A percentile compares a stretch with the other conserved stretches of the same genome.
These are phyloP conservation scores for Pseudopithomyces maydicus DNA, from an alignment of 2,329 filamentous ascomycete species.

Conservation along the genomic window DNA sequence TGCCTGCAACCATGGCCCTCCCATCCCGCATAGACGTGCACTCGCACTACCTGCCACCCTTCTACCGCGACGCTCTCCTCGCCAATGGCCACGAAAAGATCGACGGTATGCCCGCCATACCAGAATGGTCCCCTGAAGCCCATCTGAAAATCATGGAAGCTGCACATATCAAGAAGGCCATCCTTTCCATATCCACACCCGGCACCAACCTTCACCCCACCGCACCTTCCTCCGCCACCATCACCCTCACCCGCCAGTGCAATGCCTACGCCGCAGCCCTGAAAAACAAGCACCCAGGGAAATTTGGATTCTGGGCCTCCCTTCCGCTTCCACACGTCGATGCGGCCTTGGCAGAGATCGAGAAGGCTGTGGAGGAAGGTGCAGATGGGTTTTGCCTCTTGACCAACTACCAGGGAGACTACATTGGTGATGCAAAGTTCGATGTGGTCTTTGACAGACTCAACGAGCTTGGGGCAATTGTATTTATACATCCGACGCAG, in stretches of 20 bases:
- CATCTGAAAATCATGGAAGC: slow-evolving; percentile 59
- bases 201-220: slow-evolving; percentile 54
- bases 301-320: slow-evolving; percentile 60
- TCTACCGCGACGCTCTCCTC: slow-evolving; percentile 49
- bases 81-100: slow-evolving; percentile 50
- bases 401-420: slow-evolving; percentile 60
- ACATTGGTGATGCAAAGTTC: slow-evolving; percentile 55
- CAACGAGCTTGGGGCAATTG: slow-evolving; percentile 51
- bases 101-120: slow-evolving; percentile 58
- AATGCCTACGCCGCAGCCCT: slow-evolving; percentile 50
- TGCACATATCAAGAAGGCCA: slow-evolving; percentile 56
- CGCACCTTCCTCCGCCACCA: slow-evolving; percentile 39
- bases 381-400: slow-evolving; percentile 59
- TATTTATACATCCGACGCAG: slow-evolving; percentile 63
- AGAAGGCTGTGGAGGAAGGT: slow-evolving; percentile 47
- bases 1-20: slow-evolving; percentile 25
- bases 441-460: slow-evolving; percentile 56
- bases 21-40: slow-evolving; percentile 54
- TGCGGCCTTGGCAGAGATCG: slow-evolving; percentile 55
- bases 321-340: slow-evolving; percentile 58
- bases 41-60: slow-evolving; percentile 52
- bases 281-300: slow-evolving; percentile 42
- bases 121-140: slow-evolving; percentile 51
- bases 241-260: slow-evolving; percentile 46
- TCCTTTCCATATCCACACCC: slow-evolving; percentile 61